Evolutionary conservation across 192 early-diverging fungal species (phyloP), one percentile per base, ranked within the genome.

Genomic region (Glomus cerebriforme): DNA sequence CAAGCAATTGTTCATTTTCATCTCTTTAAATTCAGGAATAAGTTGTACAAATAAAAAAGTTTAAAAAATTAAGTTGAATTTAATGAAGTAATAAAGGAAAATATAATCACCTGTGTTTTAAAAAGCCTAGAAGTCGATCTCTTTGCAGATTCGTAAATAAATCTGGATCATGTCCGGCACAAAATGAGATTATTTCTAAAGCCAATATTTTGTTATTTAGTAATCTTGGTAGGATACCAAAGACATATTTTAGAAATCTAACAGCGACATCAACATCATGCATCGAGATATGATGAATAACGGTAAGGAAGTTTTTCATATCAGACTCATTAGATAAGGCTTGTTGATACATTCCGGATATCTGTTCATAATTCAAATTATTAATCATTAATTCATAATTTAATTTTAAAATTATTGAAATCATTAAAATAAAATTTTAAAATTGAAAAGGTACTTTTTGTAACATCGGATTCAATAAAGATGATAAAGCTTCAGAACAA

Each of bases 171-270:
- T 83, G 45, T 7, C 85, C 82, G 3, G 84, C 88, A 26, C 83
- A 85, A 35, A 83, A 86, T n/a, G 86, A 81, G 3, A 93, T 65
- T 8, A 92, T 84, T 34, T 90, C 89, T 12, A 93, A 79, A 4
- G 85, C 83, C 9, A 85, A 77, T 12, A 82, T 86, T 34, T 87
- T 82, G 0, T 80, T 62, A 22, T 82, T 81, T 39, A 34, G 22
- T 22, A 68, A n/a, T 13, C 84, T 86, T 6, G 89, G 86, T 13
- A 92, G 82, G 0, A 88, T 59, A 77, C 83, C 90, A 0, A 92
- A 74, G 10, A 92, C 67, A 43, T 85, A 69, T 59, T 78, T 70
- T 0, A 82, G 72, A 49, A 84, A 87, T 8, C 71, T 75, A 29
- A 81, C 78, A 10, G 84, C 85, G 1, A 86, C 75, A 32, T 75